Percentiles rank a stretch among this genome's conserved stretches.
Evolutionary conservation across 176 grass and related monocot genomes (phyloP).

Genomic region (Juncus inflexus): DNA sequence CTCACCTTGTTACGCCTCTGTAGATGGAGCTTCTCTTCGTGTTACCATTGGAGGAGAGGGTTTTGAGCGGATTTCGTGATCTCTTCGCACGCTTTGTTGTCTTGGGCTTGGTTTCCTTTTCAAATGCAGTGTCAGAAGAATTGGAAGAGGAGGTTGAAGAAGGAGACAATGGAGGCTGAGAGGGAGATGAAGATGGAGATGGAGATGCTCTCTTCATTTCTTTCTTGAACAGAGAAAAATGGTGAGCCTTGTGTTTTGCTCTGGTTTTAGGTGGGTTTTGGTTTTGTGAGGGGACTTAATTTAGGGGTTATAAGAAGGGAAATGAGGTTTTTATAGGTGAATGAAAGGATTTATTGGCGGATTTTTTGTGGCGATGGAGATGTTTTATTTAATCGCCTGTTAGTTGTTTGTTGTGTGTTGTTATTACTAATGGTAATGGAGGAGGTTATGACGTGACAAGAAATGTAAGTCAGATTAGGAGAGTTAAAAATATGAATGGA

Average conservation of each 20-base stretch:
- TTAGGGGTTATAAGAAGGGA: constrained; percentile 10
- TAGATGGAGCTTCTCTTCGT: constrained; percentile 82
- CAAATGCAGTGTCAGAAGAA: constrained; percentile 19
- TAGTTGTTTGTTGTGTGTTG: background rate
- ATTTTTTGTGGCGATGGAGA: constrained; percentile 16
- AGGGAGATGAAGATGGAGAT: constrained; percentile 27
- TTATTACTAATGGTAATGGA: background rate
- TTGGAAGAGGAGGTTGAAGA: constrained; percentile 38
- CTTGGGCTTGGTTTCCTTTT: constrained; percentile 30
- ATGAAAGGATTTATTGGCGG: background rate
- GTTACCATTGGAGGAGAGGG: constrained; percentile 28
- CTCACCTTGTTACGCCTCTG: constrained; percentile 87
- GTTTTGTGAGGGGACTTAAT: constrained; percentile 2
- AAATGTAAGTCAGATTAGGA: background rate
- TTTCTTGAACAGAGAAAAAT: background rate
- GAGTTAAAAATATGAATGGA: background rate
- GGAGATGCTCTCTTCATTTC: constrained; percentile 43
- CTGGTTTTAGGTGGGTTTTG: constrained; percentile 17
- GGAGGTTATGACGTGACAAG: background rate
- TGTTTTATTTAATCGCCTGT: background rate
- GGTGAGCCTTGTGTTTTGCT: background rate
- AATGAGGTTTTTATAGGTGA: constrained; percentile 13
- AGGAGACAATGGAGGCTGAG: constrained; percentile 26
- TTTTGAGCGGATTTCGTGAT: constrained; percentile 17
- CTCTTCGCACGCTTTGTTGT: constrained; percentile 47